Evolutionary conservation across 2,329 filamentous ascomycete species (phyloP), one percentile per base, ranked within the genome.

Genomic region (Shiraia bambusicola): DNA sequence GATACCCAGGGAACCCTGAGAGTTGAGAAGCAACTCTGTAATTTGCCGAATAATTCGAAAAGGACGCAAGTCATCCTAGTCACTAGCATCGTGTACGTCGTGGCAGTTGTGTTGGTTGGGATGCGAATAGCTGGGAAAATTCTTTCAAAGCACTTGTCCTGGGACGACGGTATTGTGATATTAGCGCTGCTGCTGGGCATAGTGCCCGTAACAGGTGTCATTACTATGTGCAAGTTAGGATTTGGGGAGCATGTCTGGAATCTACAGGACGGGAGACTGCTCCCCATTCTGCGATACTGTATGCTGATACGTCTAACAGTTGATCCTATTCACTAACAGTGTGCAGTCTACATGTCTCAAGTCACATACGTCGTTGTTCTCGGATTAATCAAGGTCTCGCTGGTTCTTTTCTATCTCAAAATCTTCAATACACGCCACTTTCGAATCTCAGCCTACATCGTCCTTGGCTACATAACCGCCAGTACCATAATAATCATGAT

Each of bases 171-270:
- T 14, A 35, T 50, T 33, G 45, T 55, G 3, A 34, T 45, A 6
- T 38, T 37, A 17, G 41, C 49, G 12, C 26, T 52, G 15, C 13
- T 47, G 1, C 32, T 48, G 34, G 33, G 26, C 9, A 41, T 15
- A 2, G 15, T 50, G 27, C 45, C 52, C 4, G 30, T 54, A 8
- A 48, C 45, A 6, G 55, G 49, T 19, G 44, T 58, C n/a, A 16
- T 56, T 6, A 52, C 47, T 47, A 39, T 59, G 54, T 51, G 52
- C 14, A 26, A 31, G 13, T 42, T 50, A 10, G 56, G 58, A 2
- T 59, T 61, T 27, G 58, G 58, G 3, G 31, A 58, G 29, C 56
- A 61, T 41, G 14, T 61, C 1, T 61, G 56, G 56, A 53, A 55
- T 29, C 42, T 61, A 5, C 15, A 52, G 27, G 45, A 46, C 15